These are phyloP conservation scores for Pneumocystis canis DNA, from an alignment of 1,139 yeast genomes.

Conservation along the genomic window DNA sequence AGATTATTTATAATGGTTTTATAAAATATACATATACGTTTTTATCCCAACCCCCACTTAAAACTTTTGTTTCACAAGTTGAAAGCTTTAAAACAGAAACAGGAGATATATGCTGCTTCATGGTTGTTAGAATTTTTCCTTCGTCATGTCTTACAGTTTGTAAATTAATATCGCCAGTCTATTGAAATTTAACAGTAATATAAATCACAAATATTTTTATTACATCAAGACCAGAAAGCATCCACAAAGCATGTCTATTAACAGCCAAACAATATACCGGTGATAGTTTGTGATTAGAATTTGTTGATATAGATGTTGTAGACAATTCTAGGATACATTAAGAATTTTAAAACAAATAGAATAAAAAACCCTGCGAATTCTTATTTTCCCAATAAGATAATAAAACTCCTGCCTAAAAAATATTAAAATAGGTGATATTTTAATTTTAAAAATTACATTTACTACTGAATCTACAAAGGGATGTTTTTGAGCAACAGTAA, in stretches of 20 bases:
- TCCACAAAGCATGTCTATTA: slow-evolving; percentile 71
- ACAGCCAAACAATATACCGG: slow-evolving; percentile 83
- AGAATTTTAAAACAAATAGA: slow-evolving; percentile 1
- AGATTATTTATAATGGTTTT: background rate
- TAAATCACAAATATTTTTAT: slow-evolving; percentile 12
- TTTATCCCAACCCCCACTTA: slow-evolving; percentile 89
- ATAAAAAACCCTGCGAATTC: background rate
- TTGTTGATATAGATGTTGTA: slow-evolving; percentile 22
- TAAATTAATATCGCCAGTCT: slow-evolving; percentile 67
- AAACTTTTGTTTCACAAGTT: slow-evolving; percentile 41
- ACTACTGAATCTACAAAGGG: slow-evolving; percentile 73
- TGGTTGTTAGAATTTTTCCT: slow-evolving; percentile 67
- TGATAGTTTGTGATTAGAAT: slow-evolving; percentile 29
- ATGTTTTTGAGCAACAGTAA: slow-evolving; percentile 85
- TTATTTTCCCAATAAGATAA: slow-evolving; percentile 89
- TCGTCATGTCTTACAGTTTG: slow-evolving; percentile 75
- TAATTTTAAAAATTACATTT: slow-evolving; percentile 19
- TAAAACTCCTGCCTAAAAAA: slow-evolving; percentile 53
- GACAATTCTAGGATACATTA: background rate
- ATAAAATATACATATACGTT: slow-evolving; percentile 15
- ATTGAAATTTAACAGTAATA: background rate
- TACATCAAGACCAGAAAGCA: slow-evolving; percentile 57
- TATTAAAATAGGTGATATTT: background rate
- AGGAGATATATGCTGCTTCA: slow-evolving; percentile 55
- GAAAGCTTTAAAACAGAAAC: slow-evolving; percentile 59